phyloP scores from a whole-genome alignment of 441 rosid species.

The Mallotus repandus region DNA sequence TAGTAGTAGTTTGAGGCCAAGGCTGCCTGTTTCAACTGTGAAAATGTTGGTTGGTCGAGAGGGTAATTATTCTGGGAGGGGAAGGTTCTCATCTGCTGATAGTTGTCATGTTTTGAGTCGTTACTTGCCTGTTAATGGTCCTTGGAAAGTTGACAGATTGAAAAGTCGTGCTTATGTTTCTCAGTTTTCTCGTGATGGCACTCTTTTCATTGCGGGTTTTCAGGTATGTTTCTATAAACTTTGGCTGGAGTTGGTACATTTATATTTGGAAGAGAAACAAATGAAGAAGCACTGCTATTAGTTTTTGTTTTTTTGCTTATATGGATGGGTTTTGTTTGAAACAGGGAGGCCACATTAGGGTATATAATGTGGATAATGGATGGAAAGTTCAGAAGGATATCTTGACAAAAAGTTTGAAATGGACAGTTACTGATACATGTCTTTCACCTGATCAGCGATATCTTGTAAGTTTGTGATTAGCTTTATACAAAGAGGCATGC shows the following conservation, averaged over 20 bases:
- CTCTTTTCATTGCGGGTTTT: conserved; percentile 63
- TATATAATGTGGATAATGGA: conserved; percentile 71
- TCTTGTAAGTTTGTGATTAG: conserved; percentile 50
- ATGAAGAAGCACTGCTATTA: not conserved
- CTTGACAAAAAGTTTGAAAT: conserved; percentile 58
- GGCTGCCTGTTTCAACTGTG: conserved; percentile 53
- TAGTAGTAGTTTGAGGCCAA: conserved; percentile 29
- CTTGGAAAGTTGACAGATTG: conserved; percentile 50
- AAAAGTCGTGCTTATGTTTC: conserved; percentile 63
- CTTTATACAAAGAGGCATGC: not conserved
- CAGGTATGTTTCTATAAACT: conserved; percentile 42
- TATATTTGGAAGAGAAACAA: not conserved
- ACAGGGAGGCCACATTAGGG: conserved; percentile 70
- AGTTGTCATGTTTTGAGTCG: conserved; percentile 65
- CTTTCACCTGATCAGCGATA: conserved; percentile 77
- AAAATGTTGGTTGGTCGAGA: conserved; percentile 79
- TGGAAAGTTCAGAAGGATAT: conserved; percentile 83
- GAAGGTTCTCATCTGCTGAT: conserved; percentile 69
- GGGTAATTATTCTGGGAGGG: conserved; percentile 62
- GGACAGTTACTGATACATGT: conserved; percentile 89
- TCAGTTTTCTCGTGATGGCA: conserved; percentile 77
- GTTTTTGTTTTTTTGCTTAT: no score
- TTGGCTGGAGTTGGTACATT: not conserved
- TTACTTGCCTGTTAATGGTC: conserved; percentile 62
- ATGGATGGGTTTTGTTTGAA: conserved; percentile 4